Evolutionary conservation across 176 grass and related monocot genomes (phyloP).

Genomic region (Puccinellia tenuiflora): DNA sequence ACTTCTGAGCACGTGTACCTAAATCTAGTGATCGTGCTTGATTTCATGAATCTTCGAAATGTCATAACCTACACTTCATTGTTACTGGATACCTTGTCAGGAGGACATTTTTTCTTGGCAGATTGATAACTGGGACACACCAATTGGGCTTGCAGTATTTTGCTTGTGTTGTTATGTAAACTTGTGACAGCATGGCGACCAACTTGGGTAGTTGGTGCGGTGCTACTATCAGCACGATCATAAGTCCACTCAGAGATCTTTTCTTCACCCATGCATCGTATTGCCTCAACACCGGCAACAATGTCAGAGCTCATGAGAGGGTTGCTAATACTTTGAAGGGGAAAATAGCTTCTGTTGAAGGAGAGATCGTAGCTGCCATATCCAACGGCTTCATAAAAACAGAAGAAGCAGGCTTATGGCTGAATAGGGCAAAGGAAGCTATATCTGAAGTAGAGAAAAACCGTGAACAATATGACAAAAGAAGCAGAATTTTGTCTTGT

Average conservation of each 20-base stretch:
- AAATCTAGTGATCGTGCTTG: too few species aligned
- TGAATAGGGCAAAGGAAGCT: neutral
- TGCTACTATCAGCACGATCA: neutral
- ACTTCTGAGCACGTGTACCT: too few species aligned
- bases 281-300: neutral
- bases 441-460: neutral
- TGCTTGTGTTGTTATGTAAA: neutral
- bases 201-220: neutral
- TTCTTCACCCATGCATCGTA: neutral
- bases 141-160: neutral
- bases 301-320: neutral
- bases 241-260: neutral
- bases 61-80: neutral
- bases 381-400: neutral
- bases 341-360: neutral
- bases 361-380: neutral
- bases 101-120: neutral
- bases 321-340: neutral
- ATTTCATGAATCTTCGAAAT: neutral
- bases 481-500: fast-evolving
- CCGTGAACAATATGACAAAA: fast-evolving
- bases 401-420: fast-evolving
- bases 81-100: neutral
- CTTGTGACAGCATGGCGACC: fast-evolving
- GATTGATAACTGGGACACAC: too few species aligned